These are phyloP conservation scores for Cladophialophora immunda DNA, from an alignment of 2,329 filamentous ascomycete species.

Conservation along the genomic window DNA sequence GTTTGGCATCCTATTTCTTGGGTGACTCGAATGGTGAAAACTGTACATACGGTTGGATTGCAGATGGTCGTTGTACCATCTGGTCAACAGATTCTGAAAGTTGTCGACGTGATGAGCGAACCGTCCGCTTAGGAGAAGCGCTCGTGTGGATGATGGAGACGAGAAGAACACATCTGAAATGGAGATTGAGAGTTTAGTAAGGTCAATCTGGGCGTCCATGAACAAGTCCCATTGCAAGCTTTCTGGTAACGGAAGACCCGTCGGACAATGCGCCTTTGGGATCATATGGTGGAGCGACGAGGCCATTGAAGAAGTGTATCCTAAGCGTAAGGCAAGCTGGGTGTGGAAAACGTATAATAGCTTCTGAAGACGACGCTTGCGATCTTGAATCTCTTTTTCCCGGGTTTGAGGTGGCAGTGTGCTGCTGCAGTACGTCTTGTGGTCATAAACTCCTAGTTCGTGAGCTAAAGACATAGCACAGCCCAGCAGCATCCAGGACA, in stretches of 20 bases:
- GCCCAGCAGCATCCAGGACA: conserved; percentile 33
- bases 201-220: conserved; percentile 62
- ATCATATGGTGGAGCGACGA: conserved; percentile 53
- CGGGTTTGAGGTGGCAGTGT: not conserved
- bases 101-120: conserved; percentile 61
- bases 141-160: conserved; percentile 50
- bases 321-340: conserved; percentile 61
- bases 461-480: conserved; percentile 23
- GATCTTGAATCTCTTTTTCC: conserved; percentile 30
- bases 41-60: not conserved
- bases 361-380: conserved; percentile 40
- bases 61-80: conserved; percentile 46
- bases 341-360: conserved; percentile 59
- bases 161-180: conserved; percentile 64
- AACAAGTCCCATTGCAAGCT: conserved; percentile 55
- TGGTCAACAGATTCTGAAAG: conserved; percentile 52
- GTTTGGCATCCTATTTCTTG: not conserved
- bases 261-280: conserved; percentile 46
- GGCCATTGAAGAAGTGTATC: conserved; percentile 61
- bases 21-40: not conserved
- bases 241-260: conserved; percentile 47
- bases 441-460: conserved; percentile 61
- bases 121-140: conserved; percentile 56
- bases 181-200: conserved; percentile 59
- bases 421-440: conserved; percentile 26